Conservation (phyloP, 495 filamentous ascomycete genomes). For the Annulohypoxylon moriforme region DNA sequence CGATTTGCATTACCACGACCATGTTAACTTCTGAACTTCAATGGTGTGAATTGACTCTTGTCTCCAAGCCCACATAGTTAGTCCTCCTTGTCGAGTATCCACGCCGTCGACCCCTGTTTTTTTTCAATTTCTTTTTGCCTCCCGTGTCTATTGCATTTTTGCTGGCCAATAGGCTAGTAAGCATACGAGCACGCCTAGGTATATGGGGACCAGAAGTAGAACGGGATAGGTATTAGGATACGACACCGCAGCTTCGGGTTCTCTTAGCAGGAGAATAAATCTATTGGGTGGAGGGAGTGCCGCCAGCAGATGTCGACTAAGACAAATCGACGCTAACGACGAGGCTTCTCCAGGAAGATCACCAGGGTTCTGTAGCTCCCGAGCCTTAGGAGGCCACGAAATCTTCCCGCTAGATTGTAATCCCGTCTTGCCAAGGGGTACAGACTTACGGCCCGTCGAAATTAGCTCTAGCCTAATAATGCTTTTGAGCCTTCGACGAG, state of each 20-base stretch:
- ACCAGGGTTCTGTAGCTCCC: slow-evolving; percentile 35
- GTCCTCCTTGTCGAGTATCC: slow-evolving; percentile 3
- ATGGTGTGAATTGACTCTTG: neutral
- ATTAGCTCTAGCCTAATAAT: neutral
- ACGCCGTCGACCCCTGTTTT: slow-evolving; percentile 7
- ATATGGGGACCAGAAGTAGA: neutral
- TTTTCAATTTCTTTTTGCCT: slow-evolving; percentile 28
- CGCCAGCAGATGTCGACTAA: slow-evolving; percentile 24
- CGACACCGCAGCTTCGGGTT: slow-evolving; percentile 8
- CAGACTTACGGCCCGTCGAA: slow-evolving; percentile 2
- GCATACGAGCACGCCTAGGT: neutral
- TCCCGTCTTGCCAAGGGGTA: neutral
- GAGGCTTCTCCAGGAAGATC: slow-evolving; percentile 40
- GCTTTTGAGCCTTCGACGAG: neutral
- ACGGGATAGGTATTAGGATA: slow-evolving; percentile 7
- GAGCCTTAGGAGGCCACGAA: neutral
- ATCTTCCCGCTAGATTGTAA: neutral
- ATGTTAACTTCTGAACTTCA: neutral
- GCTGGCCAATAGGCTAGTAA: slow-evolving; percentile 7
- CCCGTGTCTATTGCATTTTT: slow-evolving; percentile 15
- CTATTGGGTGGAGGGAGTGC: slow-evolving; percentile 14
- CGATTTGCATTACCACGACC: neutral
- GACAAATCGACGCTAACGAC: slow-evolving; percentile 25
- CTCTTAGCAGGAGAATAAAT: neutral
- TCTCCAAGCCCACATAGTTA: neutral